Evolutionary conservation across 768 basidiomycete species (phyloP).

Genomic region (Tephrocybe sp.): DNA sequence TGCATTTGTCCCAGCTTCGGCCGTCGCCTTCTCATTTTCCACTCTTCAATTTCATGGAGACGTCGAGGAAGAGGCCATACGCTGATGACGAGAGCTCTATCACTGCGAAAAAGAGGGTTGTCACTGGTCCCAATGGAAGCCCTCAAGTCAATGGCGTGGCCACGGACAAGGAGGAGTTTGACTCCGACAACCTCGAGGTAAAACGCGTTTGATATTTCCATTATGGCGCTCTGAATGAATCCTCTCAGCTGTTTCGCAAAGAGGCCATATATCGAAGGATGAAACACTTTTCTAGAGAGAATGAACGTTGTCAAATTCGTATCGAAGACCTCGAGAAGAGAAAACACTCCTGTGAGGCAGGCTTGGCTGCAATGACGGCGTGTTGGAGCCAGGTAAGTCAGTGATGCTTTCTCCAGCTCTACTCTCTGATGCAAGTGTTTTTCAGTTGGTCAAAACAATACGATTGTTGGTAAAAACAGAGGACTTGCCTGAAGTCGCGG

Average conservation of each 20-base stretch:
- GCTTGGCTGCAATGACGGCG: slow-evolving; percentile 70
- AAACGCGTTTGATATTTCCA: slow-evolving; percentile 19
- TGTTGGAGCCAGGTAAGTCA: slow-evolving; percentile 74
- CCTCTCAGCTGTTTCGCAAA: slow-evolving; percentile 73
- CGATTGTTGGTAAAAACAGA: slow-evolving; percentile 56
- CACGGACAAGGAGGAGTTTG: slow-evolving; percentile 45
- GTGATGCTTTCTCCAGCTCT: slow-evolving; percentile 1
- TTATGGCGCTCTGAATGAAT: slow-evolving; percentile 14
- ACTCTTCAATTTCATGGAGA: slow-evolving; percentile 39
- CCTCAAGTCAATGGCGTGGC: slow-evolving; percentile 53
- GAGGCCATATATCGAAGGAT: slow-evolving; percentile 85
- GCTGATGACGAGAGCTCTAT: slow-evolving; percentile 48
- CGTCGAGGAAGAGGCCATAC: slow-evolving; percentile 59
- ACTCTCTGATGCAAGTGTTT: neutral
- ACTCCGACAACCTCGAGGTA: slow-evolving; percentile 68
- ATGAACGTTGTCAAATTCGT: slow-evolving; percentile 60
- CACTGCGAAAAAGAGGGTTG: slow-evolving; percentile 56
- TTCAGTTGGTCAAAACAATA: slow-evolving; percentile 67
- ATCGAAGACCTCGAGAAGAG: slow-evolving; percentile 67
- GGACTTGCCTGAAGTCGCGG: slow-evolving; percentile 41
- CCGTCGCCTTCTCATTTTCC: slow-evolving; percentile 14
- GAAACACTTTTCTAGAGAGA: slow-evolving; percentile 78
- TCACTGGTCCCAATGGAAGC: slow-evolving; percentile 50
- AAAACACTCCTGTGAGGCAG: slow-evolving; percentile 67
- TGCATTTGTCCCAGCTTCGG: slow-evolving; percentile 16